Evolutionary conservation across 2,329 filamentous ascomycete genomes (phyloP), one percentile per base, ranked within the genome.

Genomic region (Chrysosporium keratinophilum): DNA sequence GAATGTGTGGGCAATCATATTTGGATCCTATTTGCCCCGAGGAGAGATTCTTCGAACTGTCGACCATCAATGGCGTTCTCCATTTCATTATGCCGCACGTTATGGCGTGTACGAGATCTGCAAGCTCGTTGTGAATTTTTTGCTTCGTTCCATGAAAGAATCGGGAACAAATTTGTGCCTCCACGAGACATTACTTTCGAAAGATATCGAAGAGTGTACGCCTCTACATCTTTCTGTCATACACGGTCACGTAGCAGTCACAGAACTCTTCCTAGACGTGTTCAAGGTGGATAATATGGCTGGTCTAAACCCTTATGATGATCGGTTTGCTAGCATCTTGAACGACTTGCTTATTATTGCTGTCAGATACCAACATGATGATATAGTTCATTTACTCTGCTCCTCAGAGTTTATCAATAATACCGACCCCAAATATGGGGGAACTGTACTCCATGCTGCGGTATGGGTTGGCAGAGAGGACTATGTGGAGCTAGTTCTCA

Each of bases 371-470:
- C 52, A 58, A 31, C 34, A 57, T 35, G 52, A 58, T 40, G 50
- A 57, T 10, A 45, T 59, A 12, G 42, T 61, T n/a, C 41, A 40
- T 2, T 50, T 59, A 10, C 39, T 62, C 15, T 44, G 33, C 12
- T 50, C 46, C 48, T 42, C 37, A 33, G 37, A 7, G 54, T 44
- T 45, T 17, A 49, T 60, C 49, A 28, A 57, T 42, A 34, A 48
- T 23, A 45, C 51, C 40, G 41, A 46, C 33, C 52, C 49, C n/a
- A 33, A 15, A 28, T n/a, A 52, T 17, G 52, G 47, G 11, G 58
- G 63, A 40, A 63, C 59, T 10, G 57, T 60, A 1, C 59, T 67
- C 3, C 60, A 65, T 52, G 35, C 60, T 46, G 66, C 65, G 1
- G 57, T 61, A 14, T 60, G 57, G 37, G 39, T 56, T 5, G 61